Percentiles rank a stretch among this genome's conserved stretches.
Conservation (phyloP, 352 stramenopile genomes). For the Phytophthora litchii region DNA sequence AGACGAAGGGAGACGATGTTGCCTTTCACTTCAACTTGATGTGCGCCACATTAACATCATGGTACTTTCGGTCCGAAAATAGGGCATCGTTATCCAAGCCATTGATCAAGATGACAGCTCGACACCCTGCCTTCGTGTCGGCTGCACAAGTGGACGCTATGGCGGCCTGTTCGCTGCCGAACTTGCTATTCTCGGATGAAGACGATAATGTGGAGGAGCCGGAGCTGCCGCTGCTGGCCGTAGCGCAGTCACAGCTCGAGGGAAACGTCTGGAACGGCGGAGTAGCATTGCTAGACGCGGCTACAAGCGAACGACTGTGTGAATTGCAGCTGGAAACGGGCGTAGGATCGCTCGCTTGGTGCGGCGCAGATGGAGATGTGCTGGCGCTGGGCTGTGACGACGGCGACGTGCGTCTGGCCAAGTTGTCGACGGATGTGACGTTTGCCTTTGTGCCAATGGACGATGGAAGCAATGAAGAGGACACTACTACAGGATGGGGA, state of each 20-base stretch:
- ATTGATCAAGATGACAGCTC: constrained; percentile 12
- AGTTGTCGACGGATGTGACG: constrained; percentile 42
- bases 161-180: constrained; percentile 36
- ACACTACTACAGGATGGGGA: constrained; percentile 33
- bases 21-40: constrained; percentile 27
- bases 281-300: constrained; percentile 56
- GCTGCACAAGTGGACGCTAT: constrained; percentile 55
- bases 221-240: constrained; percentile 52
- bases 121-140: constrained; percentile 33
- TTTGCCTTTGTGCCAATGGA: constrained; percentile 48
- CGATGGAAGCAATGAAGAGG: not conserved
- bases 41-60: constrained; percentile 13
- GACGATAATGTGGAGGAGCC: constrained; percentile 27
- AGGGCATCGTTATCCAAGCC: not conserved
- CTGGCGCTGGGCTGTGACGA: constrained; percentile 75
- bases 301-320: constrained; percentile 48
- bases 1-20: constrained; percentile 36
- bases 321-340: constrained; percentile 51
- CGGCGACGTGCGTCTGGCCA: constrained; percentile 64
- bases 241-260: constrained; percentile 74
- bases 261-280: constrained; percentile 78
- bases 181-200: constrained; percentile 28
- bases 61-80: constrained; percentile 3
- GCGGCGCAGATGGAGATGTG: constrained; percentile 48
- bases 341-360: constrained; percentile 63